Evolutionary conservation across 768 basidiomycete species (phyloP).

Genomic region (Psilocybe cyanescens): DNA sequence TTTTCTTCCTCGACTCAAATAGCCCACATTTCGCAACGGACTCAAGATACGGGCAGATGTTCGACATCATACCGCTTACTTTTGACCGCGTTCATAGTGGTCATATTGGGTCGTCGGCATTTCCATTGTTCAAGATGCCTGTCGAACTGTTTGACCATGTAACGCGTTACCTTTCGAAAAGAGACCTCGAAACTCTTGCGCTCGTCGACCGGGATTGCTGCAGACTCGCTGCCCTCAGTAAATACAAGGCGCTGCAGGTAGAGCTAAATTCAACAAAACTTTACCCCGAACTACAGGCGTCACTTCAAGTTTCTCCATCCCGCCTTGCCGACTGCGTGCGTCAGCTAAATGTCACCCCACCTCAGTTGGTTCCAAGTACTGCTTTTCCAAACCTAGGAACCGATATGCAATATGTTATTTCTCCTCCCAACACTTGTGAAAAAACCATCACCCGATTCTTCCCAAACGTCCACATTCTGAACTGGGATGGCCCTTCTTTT

Average conservation of each 20-base stretch:
- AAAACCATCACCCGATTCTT: constrained; percentile 17
- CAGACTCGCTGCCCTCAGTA: constrained; percentile 25
- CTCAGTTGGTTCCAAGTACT: neutral
- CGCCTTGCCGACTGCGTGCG: neutral
- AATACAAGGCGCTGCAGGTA: constrained; percentile 25
- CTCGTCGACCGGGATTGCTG: constrained; percentile 31
- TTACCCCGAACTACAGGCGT: neutral
- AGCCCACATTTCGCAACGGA: neutral
- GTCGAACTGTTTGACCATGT: constrained; percentile 30
- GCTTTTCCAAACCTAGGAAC: neutral
- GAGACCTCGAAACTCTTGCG: constrained; percentile 27
- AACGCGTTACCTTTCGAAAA: constrained; percentile 24
- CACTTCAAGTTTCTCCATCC: neutral
- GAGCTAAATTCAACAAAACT: constrained; percentile 13
- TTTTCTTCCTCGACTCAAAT: neutral
- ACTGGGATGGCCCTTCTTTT: constrained; percentile 24
- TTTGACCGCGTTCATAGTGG: constrained; percentile 28
- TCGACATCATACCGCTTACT: constrained; percentile 19
- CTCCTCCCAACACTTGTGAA: constrained; percentile 1
- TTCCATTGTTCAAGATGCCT: constrained; percentile 31
- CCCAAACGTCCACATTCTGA: constrained; percentile 30
- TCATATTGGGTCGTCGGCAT: constrained; percentile 19
- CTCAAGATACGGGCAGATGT: neutral
- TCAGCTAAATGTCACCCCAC: neutral
- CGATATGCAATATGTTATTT: neutral